Evolutionary conservation across 139 green algal genomes (phyloP).

Genomic region (Desmodesmus armatus): DNA sequence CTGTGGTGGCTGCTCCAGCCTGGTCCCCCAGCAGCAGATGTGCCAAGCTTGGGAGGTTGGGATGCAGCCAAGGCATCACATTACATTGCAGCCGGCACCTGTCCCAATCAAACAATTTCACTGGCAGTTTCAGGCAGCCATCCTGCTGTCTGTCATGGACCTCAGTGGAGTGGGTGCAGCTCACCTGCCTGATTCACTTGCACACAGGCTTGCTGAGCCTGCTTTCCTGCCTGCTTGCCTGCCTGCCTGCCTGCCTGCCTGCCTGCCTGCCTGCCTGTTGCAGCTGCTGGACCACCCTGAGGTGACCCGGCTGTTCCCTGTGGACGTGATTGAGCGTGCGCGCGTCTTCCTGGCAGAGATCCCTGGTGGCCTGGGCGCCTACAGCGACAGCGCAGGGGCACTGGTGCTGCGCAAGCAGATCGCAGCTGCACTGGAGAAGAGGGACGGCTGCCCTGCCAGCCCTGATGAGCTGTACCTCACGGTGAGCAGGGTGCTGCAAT

Average conservation of each 20-base stretch:
- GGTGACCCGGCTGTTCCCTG: constrained; percentile 79
- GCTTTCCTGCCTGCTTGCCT: background rate
- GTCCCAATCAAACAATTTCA: too few relatives aligned
- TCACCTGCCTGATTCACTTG: too few relatives aligned
- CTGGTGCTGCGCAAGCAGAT: constrained; percentile 78
- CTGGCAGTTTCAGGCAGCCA: too few relatives aligned
- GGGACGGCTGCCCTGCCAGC: constrained; percentile 76
- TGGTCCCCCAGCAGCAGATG: too few relatives aligned
- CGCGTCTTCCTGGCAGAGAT: constrained; percentile 77
- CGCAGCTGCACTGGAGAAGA: constrained; percentile 73
- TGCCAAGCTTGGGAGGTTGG: too few relatives aligned
- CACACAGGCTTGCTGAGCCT: too few relatives aligned
- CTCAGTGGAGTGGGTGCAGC: too few relatives aligned
- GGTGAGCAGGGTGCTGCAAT: too few relatives aligned
- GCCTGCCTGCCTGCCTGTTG: background rate
- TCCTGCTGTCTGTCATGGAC: too few relatives aligned
- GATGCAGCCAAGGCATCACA: too few relatives aligned
- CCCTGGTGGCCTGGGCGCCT: constrained; percentile 86
- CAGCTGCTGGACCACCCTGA: constrained; percentile 82
- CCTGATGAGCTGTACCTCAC: constrained; percentile 87
- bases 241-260: background rate
- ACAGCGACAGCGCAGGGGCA: constrained; percentile 83
- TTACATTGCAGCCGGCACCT: too few relatives aligned
- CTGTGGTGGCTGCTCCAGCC: too few relatives aligned
- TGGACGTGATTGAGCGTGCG: constrained; percentile 84